These are phyloP conservation scores for Populus euphratica DNA, from an alignment of 345 rosid genomes.

Conservation along the genomic window DNA sequence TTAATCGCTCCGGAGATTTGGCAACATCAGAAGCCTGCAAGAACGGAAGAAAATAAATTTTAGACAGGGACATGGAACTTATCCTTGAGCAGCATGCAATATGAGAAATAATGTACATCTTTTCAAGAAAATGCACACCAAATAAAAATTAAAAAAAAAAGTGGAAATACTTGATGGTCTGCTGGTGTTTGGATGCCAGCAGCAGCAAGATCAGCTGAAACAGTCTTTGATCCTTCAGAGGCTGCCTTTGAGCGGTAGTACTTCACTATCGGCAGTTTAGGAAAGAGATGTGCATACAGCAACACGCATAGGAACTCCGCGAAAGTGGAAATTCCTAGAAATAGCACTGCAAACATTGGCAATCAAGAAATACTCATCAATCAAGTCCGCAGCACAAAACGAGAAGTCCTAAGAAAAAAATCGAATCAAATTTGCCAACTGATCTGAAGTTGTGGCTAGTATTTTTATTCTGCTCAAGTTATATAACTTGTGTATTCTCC, in stretches of 20 bases:
- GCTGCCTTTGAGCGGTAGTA: conserved; percentile 84
- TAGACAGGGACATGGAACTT: neutral
- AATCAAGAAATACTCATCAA: neutral
- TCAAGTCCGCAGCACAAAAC: neutral
- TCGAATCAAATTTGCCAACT: too few species aligned
- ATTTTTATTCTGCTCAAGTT: neutral
- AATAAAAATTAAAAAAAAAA: neutral
- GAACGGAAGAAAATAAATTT: neutral
- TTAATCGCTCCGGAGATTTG: conserved; percentile 41
- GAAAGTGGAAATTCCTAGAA: conserved; percentile 65
- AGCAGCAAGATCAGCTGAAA: conserved; percentile 76
- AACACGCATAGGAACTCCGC: conserved; percentile 62
- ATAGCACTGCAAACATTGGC: conserved; percentile 50
- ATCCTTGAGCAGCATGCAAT: neutral
- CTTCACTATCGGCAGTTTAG: conserved; percentile 72
- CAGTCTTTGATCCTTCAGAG: conserved; percentile 82
- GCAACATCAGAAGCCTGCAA: conserved; percentile 40
- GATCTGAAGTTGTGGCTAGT: neutral
- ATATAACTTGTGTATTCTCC: neutral
- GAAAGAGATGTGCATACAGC: conserved; percentile 60
- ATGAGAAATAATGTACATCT: neutral
- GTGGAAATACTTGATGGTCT: conserved; percentile 11
- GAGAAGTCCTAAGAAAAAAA: neutral
- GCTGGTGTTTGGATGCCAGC: conserved; percentile 56
- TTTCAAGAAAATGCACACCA: neutral